These are phyloP conservation scores for Maudiozyma serrabonitensis DNA, from an alignment of 805 yeast genomes.

Conservation along the genomic window DNA sequence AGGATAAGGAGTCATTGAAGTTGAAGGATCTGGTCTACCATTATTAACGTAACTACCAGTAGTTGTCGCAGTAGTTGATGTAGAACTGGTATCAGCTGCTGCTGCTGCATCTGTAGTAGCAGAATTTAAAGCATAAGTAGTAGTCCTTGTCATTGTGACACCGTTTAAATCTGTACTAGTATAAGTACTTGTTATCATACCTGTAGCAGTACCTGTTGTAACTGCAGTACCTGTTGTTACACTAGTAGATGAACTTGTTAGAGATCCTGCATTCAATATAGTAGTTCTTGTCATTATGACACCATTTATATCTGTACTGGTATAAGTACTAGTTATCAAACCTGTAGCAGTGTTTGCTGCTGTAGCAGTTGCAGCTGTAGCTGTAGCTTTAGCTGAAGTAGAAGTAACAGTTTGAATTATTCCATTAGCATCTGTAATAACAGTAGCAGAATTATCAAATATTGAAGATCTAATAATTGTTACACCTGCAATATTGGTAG, in stretches of 20 bases:
- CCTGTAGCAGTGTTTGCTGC: slow-evolving; percentile 10
- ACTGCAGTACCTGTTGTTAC: slow-evolving; percentile 5
- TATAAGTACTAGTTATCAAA: not conserved
- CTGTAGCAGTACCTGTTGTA: slow-evolving; percentile 1
- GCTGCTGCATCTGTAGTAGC: not conserved
- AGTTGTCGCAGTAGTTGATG: slow-evolving; percentile 2
- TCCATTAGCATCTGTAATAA: slow-evolving; percentile 18
- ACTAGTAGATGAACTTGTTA: slow-evolving; percentile 15
- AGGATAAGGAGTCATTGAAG: slow-evolving; percentile 20
- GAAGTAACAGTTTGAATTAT: slow-evolving; percentile 21
- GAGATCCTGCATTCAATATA: slow-evolving; percentile 11
- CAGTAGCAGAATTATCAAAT: slow-evolving; percentile 21
- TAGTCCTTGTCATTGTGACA: slow-evolving; percentile 7
- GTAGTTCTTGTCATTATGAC: slow-evolving; percentile 9
- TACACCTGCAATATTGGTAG: slow-evolving; percentile 26
- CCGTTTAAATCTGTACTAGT: not conserved
- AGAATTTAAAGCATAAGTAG: slow-evolving; percentile 3
- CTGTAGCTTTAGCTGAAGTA: slow-evolving; percentile 12
- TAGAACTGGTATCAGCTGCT: slow-evolving; percentile 6
- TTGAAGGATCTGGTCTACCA: slow-evolving; percentile 24
- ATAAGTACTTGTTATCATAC: not conserved
- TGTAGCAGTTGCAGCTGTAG: slow-evolving; percentile 15
- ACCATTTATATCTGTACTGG: not conserved
- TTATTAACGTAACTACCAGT: not conserved
- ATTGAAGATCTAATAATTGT: slow-evolving; percentile 24